Conservation (phyloP, 139 green algal genomes). For the Monoraphidium neglectum region DNA sequence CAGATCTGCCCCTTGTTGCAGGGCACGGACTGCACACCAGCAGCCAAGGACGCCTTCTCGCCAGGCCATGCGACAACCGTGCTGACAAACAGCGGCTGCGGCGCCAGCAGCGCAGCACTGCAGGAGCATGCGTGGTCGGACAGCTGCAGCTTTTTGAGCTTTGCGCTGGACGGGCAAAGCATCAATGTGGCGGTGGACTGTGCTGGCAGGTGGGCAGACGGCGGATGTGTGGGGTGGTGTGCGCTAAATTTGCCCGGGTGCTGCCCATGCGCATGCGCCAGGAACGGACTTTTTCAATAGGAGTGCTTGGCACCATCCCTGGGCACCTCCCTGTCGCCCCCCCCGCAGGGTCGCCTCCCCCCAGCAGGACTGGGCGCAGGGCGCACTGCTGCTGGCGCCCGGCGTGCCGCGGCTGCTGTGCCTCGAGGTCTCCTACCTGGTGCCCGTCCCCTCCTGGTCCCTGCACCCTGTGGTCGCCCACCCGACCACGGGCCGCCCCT, state of each 20-base stretch:
- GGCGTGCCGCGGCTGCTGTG: constrained; percentile 17
- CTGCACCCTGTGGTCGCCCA: constrained; percentile 19
- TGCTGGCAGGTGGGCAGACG: constrained; percentile 21
- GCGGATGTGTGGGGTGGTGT: no score
- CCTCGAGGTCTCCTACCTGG: constrained; percentile 28
- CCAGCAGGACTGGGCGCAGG: constrained; percentile 30
- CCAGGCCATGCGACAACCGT: no score
- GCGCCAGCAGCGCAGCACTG: no score
- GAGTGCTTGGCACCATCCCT: no score
- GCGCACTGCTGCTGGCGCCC: constrained; percentile 16
- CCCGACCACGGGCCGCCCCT: constrained; percentile 9
- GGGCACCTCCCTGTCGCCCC: no score
- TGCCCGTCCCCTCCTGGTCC: constrained; percentile 27
- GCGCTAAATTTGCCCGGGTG: no score
- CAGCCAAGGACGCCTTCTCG: no score
- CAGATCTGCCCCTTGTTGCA: no score
- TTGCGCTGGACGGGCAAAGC: constrained; percentile 10
- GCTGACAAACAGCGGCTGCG: no score
- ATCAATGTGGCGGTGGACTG: constrained; percentile 20
- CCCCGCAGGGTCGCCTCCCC: constrained; percentile 12
- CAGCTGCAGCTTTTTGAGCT: constrained; percentile 17
- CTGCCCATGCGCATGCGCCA: no score
- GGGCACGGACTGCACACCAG: no score
- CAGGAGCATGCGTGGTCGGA: neutral
- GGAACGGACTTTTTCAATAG: no score